phyloP scores from a whole-genome alignment of 177 flowering plant genomes.

The Vitis hybrid region DNA sequence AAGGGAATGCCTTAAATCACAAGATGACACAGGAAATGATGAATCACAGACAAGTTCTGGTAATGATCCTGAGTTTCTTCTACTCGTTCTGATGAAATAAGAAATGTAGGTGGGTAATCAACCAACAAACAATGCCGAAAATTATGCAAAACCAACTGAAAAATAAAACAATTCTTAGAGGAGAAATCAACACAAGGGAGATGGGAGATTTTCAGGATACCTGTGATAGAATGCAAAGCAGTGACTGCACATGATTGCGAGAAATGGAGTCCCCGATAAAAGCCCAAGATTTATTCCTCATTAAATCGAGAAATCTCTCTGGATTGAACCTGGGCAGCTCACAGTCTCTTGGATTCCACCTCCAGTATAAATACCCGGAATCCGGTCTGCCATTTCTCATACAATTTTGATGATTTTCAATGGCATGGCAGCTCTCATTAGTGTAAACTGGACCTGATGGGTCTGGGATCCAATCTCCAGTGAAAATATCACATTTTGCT shows the following conservation, averaged over 20 bases:
- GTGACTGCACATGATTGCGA: slow-evolving; percentile 64
- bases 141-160: no score
- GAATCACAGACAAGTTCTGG: no score
- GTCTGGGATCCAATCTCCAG: slow-evolving; percentile 51
- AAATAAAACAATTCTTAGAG: no score
- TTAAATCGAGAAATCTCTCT: slow-evolving; percentile 32
- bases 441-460: slow-evolving; percentile 43
- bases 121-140: no score
- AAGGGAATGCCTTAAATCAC: no score
- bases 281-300: slow-evolving; percentile 49
- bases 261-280: slow-evolving; percentile 66
- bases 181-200: background rate
- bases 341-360: slow-evolving; percentile 56
- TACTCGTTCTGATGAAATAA: no score
- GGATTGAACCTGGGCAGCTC: slow-evolving; percentile 44
- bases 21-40: no score
- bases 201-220: slow-evolving; percentile 13
- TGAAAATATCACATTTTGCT: slow-evolving; percentile 43
- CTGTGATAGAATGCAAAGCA: slow-evolving; percentile 58
- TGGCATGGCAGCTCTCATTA: slow-evolving; percentile 38
- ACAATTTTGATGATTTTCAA: slow-evolving; percentile 49
- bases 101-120: no score
- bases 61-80: no score
- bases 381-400: slow-evolving; percentile 53
- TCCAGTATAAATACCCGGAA: slow-evolving; percentile 46